Conservation (phyloP, 306 rosid species). For the Albizia julibrissin region DNA sequence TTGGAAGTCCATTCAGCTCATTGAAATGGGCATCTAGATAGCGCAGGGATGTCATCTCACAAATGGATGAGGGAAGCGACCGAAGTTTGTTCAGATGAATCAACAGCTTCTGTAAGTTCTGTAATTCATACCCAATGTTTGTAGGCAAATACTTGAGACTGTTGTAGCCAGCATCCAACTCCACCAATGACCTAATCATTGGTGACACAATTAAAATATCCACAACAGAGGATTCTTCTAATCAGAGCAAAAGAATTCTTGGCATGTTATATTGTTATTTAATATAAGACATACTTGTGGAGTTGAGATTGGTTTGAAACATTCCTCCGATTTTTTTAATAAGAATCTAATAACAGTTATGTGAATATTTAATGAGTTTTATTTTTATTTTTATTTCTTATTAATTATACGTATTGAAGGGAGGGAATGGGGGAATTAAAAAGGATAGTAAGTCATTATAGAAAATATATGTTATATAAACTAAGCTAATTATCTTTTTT, state of each 20-base stretch:
- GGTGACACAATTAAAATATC: constrained; percentile 5
- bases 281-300: no score
- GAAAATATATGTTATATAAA: no score
- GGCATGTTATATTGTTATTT: background rate
- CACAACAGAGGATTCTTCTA: background rate
- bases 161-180: constrained; percentile 93
- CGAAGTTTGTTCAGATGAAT: constrained; percentile 85
- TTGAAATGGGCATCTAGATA: constrained; percentile 92
- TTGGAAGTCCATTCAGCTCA: constrained; percentile 85
- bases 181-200: constrained; percentile 82
- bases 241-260: background rate
- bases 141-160: constrained; percentile 84
- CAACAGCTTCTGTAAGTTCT: constrained; percentile 66
- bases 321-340: no score
- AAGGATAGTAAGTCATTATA: no score
- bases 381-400: no score
- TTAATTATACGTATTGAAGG: no score
- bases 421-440: no score
- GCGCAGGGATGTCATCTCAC: constrained; percentile 78
- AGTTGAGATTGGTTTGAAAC: fast-evolving
- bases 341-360: no score
- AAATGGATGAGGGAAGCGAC: constrained; percentile 79
- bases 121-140: constrained; percentile 78
- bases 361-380: no score
- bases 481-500: no score